phyloP scores from a whole-genome alignment of 306 rosid species.

The Vicia faba region DNA sequence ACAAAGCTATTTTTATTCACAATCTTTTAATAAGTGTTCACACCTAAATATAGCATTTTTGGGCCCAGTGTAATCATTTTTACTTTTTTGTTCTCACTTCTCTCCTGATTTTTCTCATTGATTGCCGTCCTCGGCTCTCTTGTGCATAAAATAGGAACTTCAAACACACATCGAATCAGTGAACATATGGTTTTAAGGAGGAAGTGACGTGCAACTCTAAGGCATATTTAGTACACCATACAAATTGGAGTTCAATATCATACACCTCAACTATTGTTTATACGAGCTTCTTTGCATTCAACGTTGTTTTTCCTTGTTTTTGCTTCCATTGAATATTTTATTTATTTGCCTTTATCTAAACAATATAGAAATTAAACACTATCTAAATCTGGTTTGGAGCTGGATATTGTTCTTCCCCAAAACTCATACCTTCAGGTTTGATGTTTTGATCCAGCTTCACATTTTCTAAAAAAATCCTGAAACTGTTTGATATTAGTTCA shows the following conservation, averaged over 20 bases:
- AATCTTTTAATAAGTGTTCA: conserved; percentile 2
- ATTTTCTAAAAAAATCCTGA: not conserved
- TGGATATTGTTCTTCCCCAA: conserved; percentile 74
- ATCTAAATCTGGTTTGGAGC: conserved; percentile 68
- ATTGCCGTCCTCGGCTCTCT: conserved; percentile 15
- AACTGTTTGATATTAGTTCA: conserved; percentile 10
- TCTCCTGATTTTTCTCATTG: not conserved
- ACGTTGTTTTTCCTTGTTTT: not conserved
- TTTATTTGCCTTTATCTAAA: not conserved
- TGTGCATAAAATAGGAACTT: conserved; percentile 20
- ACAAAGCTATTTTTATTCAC: conserved; percentile 31
- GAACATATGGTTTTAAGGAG: conserved; percentile 31
- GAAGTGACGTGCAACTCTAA: conserved; percentile 7
- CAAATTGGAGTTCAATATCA: not conserved
- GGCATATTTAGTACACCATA: conserved; percentile 6
- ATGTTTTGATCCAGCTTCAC: conserved; percentile 24
- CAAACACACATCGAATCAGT: conserved; percentile 10
- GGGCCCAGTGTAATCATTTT: conserved; percentile 2
- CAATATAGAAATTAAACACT: conserved; percentile 38
- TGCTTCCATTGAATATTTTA: not conserved
- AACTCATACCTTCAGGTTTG: conserved; percentile 75
- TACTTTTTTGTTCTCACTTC: not conserved
- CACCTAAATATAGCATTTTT: conserved; percentile 21
- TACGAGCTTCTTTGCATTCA: not conserved
- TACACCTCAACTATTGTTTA: not conserved